phyloP scores from a whole-genome alignment of 495 filamentous ascomycete genomes.

The Achaetomiella virescens region DNA sequence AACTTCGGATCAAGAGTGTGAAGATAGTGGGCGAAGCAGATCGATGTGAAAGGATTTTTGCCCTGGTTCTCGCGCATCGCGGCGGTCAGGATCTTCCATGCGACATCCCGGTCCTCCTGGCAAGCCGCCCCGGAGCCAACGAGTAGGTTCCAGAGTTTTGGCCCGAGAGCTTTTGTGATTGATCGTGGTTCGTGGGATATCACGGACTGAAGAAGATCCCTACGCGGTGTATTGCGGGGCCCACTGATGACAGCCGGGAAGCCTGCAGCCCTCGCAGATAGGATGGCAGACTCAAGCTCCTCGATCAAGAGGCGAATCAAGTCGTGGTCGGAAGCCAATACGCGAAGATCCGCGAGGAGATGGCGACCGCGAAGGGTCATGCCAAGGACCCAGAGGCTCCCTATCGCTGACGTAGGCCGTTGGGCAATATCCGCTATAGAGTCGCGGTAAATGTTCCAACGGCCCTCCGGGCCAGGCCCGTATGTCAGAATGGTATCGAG shows the following conservation, averaged over 20 bases:
- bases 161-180: constrained; percentile 55
- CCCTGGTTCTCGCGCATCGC: constrained; percentile 39
- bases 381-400: constrained; percentile 66
- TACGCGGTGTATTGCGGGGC: constrained; percentile 42
- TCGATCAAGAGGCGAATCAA: constrained; percentile 42
- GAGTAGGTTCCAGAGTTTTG: constrained; percentile 59
- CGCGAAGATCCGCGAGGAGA: constrained; percentile 27
- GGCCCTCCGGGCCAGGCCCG: constrained; percentile 30
- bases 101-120: constrained; percentile 49
- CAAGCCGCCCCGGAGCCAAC: constrained; percentile 54
- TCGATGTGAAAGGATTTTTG: constrained; percentile 58
- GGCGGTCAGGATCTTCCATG: constrained; percentile 61
- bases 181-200: constrained; percentile 53
- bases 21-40: constrained; percentile 61
- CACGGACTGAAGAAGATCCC: constrained; percentile 52
- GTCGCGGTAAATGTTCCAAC: constrained; percentile 35
- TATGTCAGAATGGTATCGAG: constrained; percentile 32
- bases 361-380: constrained; percentile 45
- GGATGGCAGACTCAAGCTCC: constrained; percentile 42
- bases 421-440: constrained; percentile 44
- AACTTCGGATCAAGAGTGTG: constrained; percentile 55
- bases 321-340: constrained; percentile 38
- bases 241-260: constrained; percentile 37
- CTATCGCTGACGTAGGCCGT: constrained; percentile 41
- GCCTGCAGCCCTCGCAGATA: constrained; percentile 27